Base-by-base conservation (phyloP, 805 yeast species). In the Kazachstania viticola region DNA sequence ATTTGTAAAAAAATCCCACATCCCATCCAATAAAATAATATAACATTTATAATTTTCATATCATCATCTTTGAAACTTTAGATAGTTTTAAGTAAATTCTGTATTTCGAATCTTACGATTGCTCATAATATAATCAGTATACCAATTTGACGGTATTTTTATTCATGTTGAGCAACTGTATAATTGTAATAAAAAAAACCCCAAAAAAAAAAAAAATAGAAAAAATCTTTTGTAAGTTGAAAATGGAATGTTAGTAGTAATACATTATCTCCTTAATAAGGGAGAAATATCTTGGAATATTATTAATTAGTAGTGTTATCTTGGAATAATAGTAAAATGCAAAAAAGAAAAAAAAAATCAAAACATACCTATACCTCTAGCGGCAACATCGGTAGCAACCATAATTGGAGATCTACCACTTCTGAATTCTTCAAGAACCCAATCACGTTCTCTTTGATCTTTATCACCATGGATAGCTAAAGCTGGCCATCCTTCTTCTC, bases 341-440 rank as follows among this genome's bases (percentile, higher is more conserved):
- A 27, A 35, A 31, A 28, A 29, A 31, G 38, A 34, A 32, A 17
- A 36, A 38, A 35, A 39, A 39, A 41, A 45, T 36, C 25, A 27
- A 38, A 60, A 82, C 95, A 64, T 83, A 84, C 95, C 96, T 68
- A 91, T 85, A 76, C 98, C 98, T 73, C 98, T 82, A 46, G 98
- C 95, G 42, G 98, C 98, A 60, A 91, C 98, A 63, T 91, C 98
- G 44, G 98, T 91, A 41, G 98, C 98, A 58, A 87, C 95, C 96
- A 91, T 85, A 54, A 91, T 79, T 44, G 95, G 95, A 34, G 93
- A 76, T 62, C 77, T 81, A 50, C 97, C 97, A 39, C 73, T 56
- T 72, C 80, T 82, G 70, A 91, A 91, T 65, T 88, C 95, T 47
- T 67, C 71, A 61, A 91, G 68, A 48, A 88, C 97, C 97, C 97